Evolutionary conservation across 768 basidiomycete genomes (phyloP), one percentile per base, ranked within the genome.

Genomic region (Panaeolus papilionaceus): DNA sequence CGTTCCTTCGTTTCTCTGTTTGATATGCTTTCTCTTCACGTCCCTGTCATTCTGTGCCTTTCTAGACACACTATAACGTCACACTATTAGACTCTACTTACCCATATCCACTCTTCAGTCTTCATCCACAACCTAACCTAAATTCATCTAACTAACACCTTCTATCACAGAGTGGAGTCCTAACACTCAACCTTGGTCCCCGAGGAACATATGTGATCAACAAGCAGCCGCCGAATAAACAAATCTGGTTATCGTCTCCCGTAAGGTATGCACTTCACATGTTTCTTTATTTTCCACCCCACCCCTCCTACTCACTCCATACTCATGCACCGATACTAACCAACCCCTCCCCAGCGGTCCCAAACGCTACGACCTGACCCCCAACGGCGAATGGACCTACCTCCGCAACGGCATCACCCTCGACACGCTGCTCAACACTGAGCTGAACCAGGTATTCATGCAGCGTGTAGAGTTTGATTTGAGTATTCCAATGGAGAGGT

Each of bases 191-290:
- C 62, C 83, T 96, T 16, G 95, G 90, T 38, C 80, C 84, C 45
- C 81, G 89, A 65, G 95, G 94, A 14, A 97, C 93, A 11, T 98
- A 97, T 79, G 96, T 97, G 37, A 91, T 98, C 79, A 98, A 98
- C 80, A 98, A 97, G 82, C 96, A 98, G 76, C 96, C 96, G 11
- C 96, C 96, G 6, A 98, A 98, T 76, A 95, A 95, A 80, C 96
- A 98, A 75, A 97, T 98, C 71, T 98, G 96, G 96, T 83, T 98
- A 20, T 96, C 94, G 4, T 95, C 93, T 9, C 96, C 96, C 0
- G 76, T 88, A 71, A 94, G 93, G 95, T 95, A 70, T 44, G 82
- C 16, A n/a, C 16, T 45, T 16, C n/a, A 12, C 44, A 14, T n/a
- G 6, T 45, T 45, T 45, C 11, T 5, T 45, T 4, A n/a, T 2